Conservation (phyloP, 768 basidiomycete genomes). For the Podaxis mareebaensis region DNA sequence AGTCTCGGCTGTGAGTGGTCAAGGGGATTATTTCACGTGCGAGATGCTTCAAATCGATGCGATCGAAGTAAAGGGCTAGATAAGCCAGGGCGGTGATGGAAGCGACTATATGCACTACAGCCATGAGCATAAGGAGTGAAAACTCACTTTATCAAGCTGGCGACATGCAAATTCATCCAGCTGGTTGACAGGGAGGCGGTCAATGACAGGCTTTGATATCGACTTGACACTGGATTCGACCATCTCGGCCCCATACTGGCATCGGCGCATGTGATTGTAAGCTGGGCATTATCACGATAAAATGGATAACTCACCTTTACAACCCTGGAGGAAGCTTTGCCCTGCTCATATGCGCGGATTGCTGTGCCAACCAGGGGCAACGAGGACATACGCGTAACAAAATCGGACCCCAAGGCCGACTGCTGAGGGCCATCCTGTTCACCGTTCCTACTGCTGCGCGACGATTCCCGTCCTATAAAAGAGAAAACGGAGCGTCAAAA, state of each 20-base stretch:
- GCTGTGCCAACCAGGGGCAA: slow-evolving; percentile 76
- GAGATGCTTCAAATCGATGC: not conserved
- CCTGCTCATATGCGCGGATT: slow-evolving; percentile 74
- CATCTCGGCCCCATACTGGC: slow-evolving; percentile 88
- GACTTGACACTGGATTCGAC: slow-evolving; percentile 82
- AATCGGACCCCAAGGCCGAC: slow-evolving; percentile 27
- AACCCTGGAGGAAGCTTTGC: slow-evolving; percentile 80
- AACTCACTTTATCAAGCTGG: slow-evolving; percentile 78
- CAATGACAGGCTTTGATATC: slow-evolving; percentile 80
- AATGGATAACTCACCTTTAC: slow-evolving; percentile 62
- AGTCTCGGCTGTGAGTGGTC: not conserved
- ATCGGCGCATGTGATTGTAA: slow-evolving; percentile 20
- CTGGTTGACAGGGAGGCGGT: slow-evolving; percentile 72
- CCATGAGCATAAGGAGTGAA: not conserved
- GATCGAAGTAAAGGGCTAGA: not conserved
- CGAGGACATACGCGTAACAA: slow-evolving; percentile 57
- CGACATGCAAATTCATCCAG: slow-evolving; percentile 88
- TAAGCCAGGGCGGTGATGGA: not conserved
- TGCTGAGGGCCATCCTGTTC: slow-evolving; percentile 10
- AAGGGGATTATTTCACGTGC: not conserved
- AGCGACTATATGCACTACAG: not conserved
- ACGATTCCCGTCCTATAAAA: slow-evolving; percentile 12
- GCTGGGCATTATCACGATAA: slow-evolving; percentile 5
- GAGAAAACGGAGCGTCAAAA: slow-evolving; percentile 15
- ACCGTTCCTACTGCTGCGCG: slow-evolving; percentile 15